A percentile compares a stretch with the other conserved stretches of the same genome.
Evolutionary conservation across 78 protist species (phyloP).

Genomic region (Dictyostelium brefeldianum): DNA sequence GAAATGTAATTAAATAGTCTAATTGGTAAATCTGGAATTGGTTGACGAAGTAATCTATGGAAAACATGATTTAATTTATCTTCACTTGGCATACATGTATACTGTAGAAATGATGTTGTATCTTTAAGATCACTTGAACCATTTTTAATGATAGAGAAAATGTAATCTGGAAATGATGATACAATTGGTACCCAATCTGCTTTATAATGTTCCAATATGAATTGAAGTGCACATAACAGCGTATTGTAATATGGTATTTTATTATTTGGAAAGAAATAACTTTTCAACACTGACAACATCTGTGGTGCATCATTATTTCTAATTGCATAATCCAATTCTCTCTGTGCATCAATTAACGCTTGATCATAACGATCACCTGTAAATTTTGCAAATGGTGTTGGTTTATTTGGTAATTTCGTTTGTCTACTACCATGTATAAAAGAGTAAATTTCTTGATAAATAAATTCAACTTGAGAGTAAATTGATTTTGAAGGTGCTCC

Average conservation of each 20-base stretch:
- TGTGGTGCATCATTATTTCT: background rate
- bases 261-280: background rate
- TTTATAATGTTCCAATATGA: background rate
- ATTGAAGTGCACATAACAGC: background rate
- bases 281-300: background rate
- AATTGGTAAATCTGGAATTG: background rate
- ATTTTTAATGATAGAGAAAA: too few relatives aligned
- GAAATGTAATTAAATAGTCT: background rate
- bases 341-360: background rate
- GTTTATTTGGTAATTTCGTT: background rate
- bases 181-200: background rate
- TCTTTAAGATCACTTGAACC: too few relatives aligned
- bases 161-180: too few relatives aligned
- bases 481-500: background rate
- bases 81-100: background rate
- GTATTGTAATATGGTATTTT: background rate
- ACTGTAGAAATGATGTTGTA: background rate
- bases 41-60: background rate
- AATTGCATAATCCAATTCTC: background rate
- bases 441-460: background rate
- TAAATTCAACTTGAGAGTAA: background rate
- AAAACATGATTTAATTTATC: background rate
- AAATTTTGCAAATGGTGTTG: background rate
- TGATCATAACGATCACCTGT: background rate
- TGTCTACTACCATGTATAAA: background rate